Evolutionary conservation across 345 rosid species (phyloP).

Genomic region (Gossypium anomalum): DNA sequence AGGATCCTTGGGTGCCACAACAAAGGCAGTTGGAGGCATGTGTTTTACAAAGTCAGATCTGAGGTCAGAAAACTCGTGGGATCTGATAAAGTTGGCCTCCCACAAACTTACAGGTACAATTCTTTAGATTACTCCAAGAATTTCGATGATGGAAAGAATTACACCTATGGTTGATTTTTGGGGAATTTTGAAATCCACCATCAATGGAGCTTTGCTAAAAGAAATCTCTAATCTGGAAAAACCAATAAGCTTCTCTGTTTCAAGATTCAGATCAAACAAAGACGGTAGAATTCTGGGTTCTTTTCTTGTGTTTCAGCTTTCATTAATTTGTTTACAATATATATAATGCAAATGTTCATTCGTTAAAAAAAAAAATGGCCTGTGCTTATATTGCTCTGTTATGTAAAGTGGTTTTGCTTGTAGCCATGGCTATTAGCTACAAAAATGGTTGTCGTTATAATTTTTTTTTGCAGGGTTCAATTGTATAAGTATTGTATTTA

Average conservation of each 20-base stretch:
- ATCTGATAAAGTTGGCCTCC: constrained; percentile 57
- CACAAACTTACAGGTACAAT: constrained; percentile 57
- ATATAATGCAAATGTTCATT: constrained; percentile 10
- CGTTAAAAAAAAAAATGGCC: neutral
- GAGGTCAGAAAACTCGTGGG: constrained; percentile 51
- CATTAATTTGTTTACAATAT: neutral
- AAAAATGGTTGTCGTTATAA: neutral
- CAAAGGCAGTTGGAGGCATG: constrained; percentile 84
- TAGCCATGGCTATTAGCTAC: neutral
- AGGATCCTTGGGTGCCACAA: constrained; percentile 49
- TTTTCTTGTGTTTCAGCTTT: neutral
- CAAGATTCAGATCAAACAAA: constrained; percentile 9
- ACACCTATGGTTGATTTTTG: neutral
- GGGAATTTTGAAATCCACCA: neutral
- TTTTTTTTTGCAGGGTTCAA: neutral
- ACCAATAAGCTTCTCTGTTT: neutral
- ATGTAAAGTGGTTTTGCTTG: neutral
- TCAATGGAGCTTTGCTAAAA: neutral
- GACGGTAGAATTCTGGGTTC: constrained; percentile 2
- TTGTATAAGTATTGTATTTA: constrained; percentile 8
- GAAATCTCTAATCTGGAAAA: too few species aligned
- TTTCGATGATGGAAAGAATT: constrained; percentile 23
- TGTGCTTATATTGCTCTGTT: neutral
- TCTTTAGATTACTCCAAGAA: constrained; percentile 46
- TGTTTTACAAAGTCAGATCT: constrained; percentile 54